phyloP scores from a whole-genome alignment of 805 yeast genomes.

The Kregervanrija fluxuum region DNA sequence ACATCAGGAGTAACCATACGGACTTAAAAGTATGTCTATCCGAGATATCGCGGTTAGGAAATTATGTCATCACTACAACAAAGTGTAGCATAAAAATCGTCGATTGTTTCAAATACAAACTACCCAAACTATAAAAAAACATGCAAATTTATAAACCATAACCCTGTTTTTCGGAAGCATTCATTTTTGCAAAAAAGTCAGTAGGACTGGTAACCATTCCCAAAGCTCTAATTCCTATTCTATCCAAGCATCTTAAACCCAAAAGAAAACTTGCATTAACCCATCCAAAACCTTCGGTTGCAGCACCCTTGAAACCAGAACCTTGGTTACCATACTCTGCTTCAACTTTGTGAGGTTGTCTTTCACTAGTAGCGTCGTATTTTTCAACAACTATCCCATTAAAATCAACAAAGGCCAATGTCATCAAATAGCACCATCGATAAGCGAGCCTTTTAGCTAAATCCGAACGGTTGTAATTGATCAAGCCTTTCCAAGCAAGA shows the following conservation, averaged over 20 bases:
- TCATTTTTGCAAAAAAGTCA: slow-evolving; percentile 46
- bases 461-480: slow-evolving; percentile 52
- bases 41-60: too few relatives aligned
- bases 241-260: slow-evolving; percentile 62
- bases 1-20: too few relatives aligned
- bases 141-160: slow-evolving; percentile 22
- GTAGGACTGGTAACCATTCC: slow-evolving; percentile 75
- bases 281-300: slow-evolving; percentile 98
- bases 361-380: slow-evolving; percentile 78
- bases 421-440: slow-evolving; percentile 87
- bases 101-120: too few relatives aligned
- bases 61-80: too few relatives aligned
- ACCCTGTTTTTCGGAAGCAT: slow-evolving; percentile 31
- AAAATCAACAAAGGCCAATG: slow-evolving; percentile 82
- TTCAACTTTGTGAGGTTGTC: slow-evolving; percentile 83
- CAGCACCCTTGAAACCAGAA: slow-evolving; percentile 83
- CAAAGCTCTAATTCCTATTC: slow-evolving; percentile 64
- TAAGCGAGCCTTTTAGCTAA: slow-evolving; percentile 67
- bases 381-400: slow-evolving; percentile 95
- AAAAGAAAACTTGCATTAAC: slow-evolving; percentile 80
- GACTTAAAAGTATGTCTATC: too few relatives aligned
- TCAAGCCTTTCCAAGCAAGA: slow-evolving; percentile 83
- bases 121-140: too few relatives aligned
- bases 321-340: slow-evolving; percentile 99
- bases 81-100: too few relatives aligned